Conservation (phyloP, 2,329 filamentous ascomycete genomes). For the Botrytis elliptica region DNA sequence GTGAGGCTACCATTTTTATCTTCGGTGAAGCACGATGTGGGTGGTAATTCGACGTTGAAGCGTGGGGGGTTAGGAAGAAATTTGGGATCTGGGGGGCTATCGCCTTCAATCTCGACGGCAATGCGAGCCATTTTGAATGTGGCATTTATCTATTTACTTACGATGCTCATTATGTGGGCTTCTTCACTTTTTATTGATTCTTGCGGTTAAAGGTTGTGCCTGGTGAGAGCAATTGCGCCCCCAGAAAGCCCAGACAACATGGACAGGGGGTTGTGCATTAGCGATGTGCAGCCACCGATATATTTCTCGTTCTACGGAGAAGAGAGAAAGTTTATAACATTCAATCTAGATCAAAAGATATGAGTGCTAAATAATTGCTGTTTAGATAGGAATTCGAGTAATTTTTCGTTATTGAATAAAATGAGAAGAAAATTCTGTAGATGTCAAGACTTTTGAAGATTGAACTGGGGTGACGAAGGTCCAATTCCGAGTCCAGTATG, state of each 20-base stretch:
- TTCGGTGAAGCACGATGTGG: neutral
- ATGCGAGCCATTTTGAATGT: neutral
- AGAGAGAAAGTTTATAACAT: neutral
- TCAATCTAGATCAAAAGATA: neutral
- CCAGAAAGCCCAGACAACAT: neutral
- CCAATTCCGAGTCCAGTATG: neutral
- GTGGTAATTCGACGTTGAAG: neutral
- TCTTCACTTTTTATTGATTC: neutral
- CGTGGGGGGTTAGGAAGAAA: neutral
- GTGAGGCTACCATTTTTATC: neutral
- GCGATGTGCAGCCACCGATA: slow-evolving; percentile 1
- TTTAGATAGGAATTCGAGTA: neutral
- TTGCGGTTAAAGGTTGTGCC: neutral
- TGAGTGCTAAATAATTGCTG: neutral
- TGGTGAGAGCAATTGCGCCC: neutral
- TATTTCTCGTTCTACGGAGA: neutral
- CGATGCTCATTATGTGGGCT: neutral
- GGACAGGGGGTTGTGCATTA: slow-evolving; percentile 1
- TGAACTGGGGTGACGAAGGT: neutral
- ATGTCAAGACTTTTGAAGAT: neutral
- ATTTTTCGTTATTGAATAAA: rapidly evolving
- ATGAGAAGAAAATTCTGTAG: neutral
- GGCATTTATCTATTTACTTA: neutral
- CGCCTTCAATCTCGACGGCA: neutral
- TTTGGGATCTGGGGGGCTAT: neutral